Base-by-base conservation (phyloP, 805 yeast species). In the Naumovozyma baii region DNA sequence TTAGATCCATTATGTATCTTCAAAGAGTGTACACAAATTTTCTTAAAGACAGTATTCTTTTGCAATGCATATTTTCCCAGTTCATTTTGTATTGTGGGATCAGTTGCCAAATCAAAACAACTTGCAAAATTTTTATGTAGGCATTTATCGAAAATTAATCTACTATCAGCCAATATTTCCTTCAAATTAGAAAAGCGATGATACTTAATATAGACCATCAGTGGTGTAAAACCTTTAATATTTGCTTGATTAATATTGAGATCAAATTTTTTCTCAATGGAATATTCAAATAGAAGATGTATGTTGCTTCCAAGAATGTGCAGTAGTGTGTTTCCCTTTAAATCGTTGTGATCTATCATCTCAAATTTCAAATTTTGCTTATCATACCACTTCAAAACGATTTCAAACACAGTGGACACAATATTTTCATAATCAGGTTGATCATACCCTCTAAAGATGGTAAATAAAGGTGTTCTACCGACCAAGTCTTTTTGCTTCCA, bases 381-480 rank as follows among this genome's bases (percentile, higher is more conserved):
- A 4, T 33, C 19, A 40, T 72, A 72, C 72, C 78, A 74, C 18
- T 54, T 46, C 2, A 52, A 45, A 0, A 73, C 76, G 13, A 68
- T 61, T 1, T 53, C 45, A 39, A 81, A 68, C 0, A 77, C 74
- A 10, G 53, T 58, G 14, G 47, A 36, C 4, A 84, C 61, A 49
- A 84, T 52, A 3, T 52, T 52, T 2, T 65, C 54, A 56, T 87
- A 88, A 26, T 76, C 59, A 0, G 73, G 63, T 47, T 83, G 87
- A 55, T 87, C 96, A 59, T 88, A 88, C 46, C 87, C 76, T 39
- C 95, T 63, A 46, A 85, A 77, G 2, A 84, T 61, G 2, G 85
- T 72, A 58, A 82, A 76, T 8, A 90, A 62, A n/a, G 96, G 94
- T 0, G 96, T 84, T 49, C 83, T 84, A 0, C 79, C 75, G 43